Conservation (phyloP, 768 basidiomycete genomes). For the Naematelia encephala region DNA sequence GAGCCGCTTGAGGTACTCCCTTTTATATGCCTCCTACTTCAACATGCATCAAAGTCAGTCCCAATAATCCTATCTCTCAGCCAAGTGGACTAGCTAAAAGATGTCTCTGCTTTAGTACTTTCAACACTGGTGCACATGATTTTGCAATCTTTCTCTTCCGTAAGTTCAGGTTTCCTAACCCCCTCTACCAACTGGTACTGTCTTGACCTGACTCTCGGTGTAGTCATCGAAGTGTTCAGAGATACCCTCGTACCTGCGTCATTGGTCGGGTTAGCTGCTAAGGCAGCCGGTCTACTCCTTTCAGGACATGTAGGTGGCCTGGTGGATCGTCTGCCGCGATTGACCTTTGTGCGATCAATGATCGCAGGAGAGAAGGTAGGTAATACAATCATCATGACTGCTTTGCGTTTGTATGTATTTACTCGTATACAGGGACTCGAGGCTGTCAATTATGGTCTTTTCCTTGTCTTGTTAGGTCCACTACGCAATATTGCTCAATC, state of each 20-base stretch:
- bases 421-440: slow-evolving; percentile 15
- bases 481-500: slow-evolving; percentile 13
- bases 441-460: slow-evolving; percentile 24
- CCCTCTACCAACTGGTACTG: too few relatives aligned
- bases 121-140: slow-evolving; percentile 18
- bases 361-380: slow-evolving; percentile 45
- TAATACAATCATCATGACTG: not conserved
- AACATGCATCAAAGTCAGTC: slow-evolving; percentile 29
- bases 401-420: not conserved
- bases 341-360: slow-evolving; percentile 29
- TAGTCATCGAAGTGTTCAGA: slow-evolving; percentile 46
- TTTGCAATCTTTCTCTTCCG: slow-evolving; percentile 25
- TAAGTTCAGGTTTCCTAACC: too few relatives aligned
- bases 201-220: too few relatives aligned
- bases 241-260: slow-evolving; percentile 47
- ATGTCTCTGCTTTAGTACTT: slow-evolving; percentile 13
- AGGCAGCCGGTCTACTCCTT: slow-evolving; percentile 28
- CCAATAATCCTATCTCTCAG: not conserved
- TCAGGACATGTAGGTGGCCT: slow-evolving; percentile 44
- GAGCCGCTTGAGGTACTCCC: not conserved
- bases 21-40: slow-evolving; percentile 20
- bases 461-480: slow-evolving; percentile 32
- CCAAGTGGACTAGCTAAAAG: not conserved
- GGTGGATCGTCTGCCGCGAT: slow-evolving; percentile 33
- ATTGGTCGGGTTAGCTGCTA: slow-evolving; percentile 39